Evolutionary conservation across 2,329 filamentous ascomycete genomes (phyloP), one percentile per base, ranked within the genome.

Genomic region (Ophioceras dolichostomum): DNA sequence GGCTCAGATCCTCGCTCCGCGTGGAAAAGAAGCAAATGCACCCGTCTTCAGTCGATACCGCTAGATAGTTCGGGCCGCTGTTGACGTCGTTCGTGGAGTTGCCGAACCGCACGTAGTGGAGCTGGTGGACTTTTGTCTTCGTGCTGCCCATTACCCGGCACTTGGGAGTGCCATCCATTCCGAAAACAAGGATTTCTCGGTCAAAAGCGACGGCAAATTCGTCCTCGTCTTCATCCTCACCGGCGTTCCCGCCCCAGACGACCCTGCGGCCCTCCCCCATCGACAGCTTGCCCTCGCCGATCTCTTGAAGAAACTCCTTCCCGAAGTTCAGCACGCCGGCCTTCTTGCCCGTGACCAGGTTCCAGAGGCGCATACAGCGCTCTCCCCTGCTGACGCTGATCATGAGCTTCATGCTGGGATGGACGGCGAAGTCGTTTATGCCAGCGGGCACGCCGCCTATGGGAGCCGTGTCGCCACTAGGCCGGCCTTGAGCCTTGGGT

Each of bases 391-490:
- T 82, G 8, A 96, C 87, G 48, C 77, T 93, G 42, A 98, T 76
- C 84, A 96, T 94, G 36, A 98, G 67, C 62, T 95, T 96, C 73
- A 94, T 85, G 56, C 84, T 93, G 1, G 91, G 89, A 56, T 98
- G 91, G 19, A 98, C 82, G 2, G 89, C 86, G 56, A 98, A 94
- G 56, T 88, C 84, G 56, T 94, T 96, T 47, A 96, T 76, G 14
- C 91, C 91, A n/a, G 79, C 75, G 0, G 88, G 88, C 19, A 82
- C 76, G 34, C 78, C 83, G 14, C 86, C 87, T 10, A 80, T 73
- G 2, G 82, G 79, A 7, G 87, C 86, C 14, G 89, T 96, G 57
- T 95, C 89, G 41, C 89, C 89, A 47, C 79, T 89, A 9, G 89
- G 88, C 44, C 88, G 70, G 21, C 86, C 86, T 43, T 75, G 66